Evolutionary conservation across 202 grass and related monocot species (phyloP), one percentile per base, ranked within the genome.

Genomic region (Zizania palustris): DNA sequence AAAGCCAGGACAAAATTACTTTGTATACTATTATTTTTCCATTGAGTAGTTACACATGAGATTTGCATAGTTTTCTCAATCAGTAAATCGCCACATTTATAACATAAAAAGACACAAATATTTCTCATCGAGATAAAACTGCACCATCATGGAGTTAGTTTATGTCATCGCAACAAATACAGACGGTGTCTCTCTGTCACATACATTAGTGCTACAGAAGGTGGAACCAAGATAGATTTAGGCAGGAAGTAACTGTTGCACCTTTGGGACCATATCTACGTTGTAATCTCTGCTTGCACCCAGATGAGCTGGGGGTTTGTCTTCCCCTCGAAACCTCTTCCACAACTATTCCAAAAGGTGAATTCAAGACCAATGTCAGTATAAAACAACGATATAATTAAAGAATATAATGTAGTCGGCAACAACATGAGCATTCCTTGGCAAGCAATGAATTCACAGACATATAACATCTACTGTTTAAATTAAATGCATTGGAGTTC

Each of bases 231-330:
- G 37, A 60, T 6, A 75, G 8, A 59, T 84, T 84, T 55, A 56
- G 44, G 57, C 61, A 18, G 16, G 50, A 46, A 36, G 69, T 60
- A 28, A 6, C 49, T 51, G 7, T 48, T 54, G 33, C 60, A 93
- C 85, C 88, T 93, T 93, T 63, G 91, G 91, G 65, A 93, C 85
- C 92, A 94, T 89, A 82, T 89, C 88, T 58, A 89, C 88, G 69
- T 94, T 94, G 77, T 93, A 91, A 70, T 93, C 88, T 82, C 80
- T 93, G 88, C 85, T 93, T 28, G 88, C 63, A 18, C 91, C 91
- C 61, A 93, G 81, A 88, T 91, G 79, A 75, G 83, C 62, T 14
- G 85, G 82, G 54, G 88, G 88, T 76, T 88, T 93, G 48, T 91
- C 91, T 81, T 93, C 83, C 60, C 91, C 91, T 83, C 88, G 88